phyloP scores from a whole-genome alignment of 75 land plant genomes.

The Pinus albicaulis region DNA sequence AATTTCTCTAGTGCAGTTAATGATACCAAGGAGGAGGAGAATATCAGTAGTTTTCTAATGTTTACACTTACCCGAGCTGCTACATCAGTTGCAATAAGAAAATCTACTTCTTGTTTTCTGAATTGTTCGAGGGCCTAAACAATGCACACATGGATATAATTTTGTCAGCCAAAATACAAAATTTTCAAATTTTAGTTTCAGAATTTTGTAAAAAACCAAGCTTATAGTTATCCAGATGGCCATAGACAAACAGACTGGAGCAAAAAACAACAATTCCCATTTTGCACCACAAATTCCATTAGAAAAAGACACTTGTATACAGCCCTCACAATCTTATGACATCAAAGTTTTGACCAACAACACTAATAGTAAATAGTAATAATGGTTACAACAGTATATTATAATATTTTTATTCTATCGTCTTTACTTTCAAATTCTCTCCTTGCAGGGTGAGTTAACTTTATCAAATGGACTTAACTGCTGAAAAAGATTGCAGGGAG shows the following conservation, averaged over 20 bases:
- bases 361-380: too few species aligned
- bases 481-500: too few species aligned
- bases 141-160: not conserved
- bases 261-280: not conserved
- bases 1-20: not conserved
- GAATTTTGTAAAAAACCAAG: too few species aligned
- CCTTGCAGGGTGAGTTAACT: too few species aligned
- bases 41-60: not conserved
- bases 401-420: too few species aligned
- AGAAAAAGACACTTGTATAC: not conserved
- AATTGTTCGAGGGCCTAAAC: slow-evolving; percentile 87
- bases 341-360: not conserved
- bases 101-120: slow-evolving; percentile 93
- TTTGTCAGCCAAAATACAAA: not conserved
- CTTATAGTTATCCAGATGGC: not conserved
- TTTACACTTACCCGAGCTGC: slow-evolving; percentile 91
- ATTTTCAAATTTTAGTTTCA: not conserved
- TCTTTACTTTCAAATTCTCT: too few species aligned
- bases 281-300: too few species aligned
- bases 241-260: not conserved
- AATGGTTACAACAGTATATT: too few species aligned
- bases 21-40: not conserved
- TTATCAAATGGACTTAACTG: too few species aligned
- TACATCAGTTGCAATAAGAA: slow-evolving; percentile 98
- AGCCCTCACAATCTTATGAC: not conserved